A percentile compares a stretch with the other conserved stretches of the same genome.
These are phyloP conservation scores for Metschnikowia baotianmanensis DNA, from an alignment of 805 yeast genomes.

Conservation along the genomic window DNA sequence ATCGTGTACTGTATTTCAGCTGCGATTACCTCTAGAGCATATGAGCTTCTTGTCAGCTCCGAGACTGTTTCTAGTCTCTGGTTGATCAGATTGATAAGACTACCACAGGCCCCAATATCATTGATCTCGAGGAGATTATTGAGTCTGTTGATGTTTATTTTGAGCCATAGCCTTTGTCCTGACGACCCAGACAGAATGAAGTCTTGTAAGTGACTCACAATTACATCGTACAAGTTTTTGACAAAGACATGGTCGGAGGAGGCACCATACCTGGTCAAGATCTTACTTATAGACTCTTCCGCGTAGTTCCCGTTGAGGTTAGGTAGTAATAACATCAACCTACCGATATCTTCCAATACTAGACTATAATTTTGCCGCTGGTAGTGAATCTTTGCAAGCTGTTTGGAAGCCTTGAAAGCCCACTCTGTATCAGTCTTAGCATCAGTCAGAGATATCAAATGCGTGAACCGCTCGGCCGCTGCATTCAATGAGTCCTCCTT, in stretches of 20 bases:
- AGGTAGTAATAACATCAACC: slow-evolving; percentile 24
- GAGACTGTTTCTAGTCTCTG: slow-evolving; percentile 34
- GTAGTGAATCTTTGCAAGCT: slow-evolving; percentile 37
- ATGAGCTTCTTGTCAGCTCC: slow-evolving; percentile 47
- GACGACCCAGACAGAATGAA: slow-evolving; percentile 18
- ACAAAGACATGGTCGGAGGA: slow-evolving; percentile 29
- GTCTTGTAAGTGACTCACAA: slow-evolving; percentile 26
- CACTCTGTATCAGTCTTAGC: slow-evolving; percentile 28
- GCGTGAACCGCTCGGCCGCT: slow-evolving; percentile 14
- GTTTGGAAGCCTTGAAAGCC: slow-evolving; percentile 41
- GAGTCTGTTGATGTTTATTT: slow-evolving; percentile 45
- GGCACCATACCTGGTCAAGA: slow-evolving; percentile 33
- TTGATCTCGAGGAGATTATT: slow-evolving; percentile 33
- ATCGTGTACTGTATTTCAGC: slow-evolving; percentile 56
- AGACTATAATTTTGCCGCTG: slow-evolving; percentile 22
- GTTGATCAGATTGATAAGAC: slow-evolving; percentile 37
- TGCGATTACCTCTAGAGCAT: slow-evolving; percentile 62
- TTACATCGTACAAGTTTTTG: slow-evolving; percentile 29
- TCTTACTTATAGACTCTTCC: slow-evolving; percentile 39
- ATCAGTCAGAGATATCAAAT: slow-evolving; percentile 20
- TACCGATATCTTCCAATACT: slow-evolving; percentile 23
- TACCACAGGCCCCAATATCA: slow-evolving; percentile 31
- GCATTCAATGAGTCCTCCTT: slow-evolving; percentile 28
- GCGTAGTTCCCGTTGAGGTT: slow-evolving; percentile 34
- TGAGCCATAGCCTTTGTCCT: slow-evolving; percentile 42